A percentile compares a stretch with the other conserved stretches of the same genome.
Evolutionary conservation across 2,329 filamentous ascomycete genomes (phyloP).

Genomic region (Ambrosiella xylebori): DNA sequence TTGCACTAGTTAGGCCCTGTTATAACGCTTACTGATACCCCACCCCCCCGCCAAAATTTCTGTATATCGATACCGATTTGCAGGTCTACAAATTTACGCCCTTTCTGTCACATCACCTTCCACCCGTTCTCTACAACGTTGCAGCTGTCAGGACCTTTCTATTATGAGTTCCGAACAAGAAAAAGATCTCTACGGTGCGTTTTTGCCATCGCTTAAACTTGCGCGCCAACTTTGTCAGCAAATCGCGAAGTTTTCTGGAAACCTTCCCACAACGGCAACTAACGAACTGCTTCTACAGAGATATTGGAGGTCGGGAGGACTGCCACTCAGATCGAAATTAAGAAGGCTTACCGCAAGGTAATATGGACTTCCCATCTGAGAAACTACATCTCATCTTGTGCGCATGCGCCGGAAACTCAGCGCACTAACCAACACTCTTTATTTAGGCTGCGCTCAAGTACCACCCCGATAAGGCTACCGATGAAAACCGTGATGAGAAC

Average conservation of each 20-base stretch:
- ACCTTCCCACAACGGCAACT: not conserved
- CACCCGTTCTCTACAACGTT: no score
- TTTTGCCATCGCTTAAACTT: not conserved
- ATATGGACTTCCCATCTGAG: constrained; percentile 14
- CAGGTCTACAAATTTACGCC: no score
- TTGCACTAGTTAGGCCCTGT: no score
- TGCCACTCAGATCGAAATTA: constrained; percentile 66
- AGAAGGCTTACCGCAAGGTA: constrained; percentile 93
- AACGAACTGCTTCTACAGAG: constrained; percentile 31
- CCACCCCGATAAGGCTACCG: constrained; percentile 90
- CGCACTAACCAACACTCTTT: constrained; percentile 3
- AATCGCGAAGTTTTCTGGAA: constrained; percentile 1
- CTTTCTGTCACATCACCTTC: no score
- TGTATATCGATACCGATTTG: no score
- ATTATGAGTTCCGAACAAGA: constrained; percentile 21
- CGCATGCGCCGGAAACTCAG: not conserved
- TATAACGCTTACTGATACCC: no score
- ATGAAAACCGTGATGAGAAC: constrained; percentile 66
- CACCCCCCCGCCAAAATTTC: no score
- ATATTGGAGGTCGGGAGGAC: constrained; percentile 58
- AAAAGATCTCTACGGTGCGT: constrained; percentile 45
- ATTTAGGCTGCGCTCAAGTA: constrained; percentile 63
- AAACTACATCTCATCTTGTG: not conserved
- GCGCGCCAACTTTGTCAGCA: not conserved
- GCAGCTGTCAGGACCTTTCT: no score